Conservation (phyloP, 306 rosid genomes). For the Lagenaria siceraria region DNA sequence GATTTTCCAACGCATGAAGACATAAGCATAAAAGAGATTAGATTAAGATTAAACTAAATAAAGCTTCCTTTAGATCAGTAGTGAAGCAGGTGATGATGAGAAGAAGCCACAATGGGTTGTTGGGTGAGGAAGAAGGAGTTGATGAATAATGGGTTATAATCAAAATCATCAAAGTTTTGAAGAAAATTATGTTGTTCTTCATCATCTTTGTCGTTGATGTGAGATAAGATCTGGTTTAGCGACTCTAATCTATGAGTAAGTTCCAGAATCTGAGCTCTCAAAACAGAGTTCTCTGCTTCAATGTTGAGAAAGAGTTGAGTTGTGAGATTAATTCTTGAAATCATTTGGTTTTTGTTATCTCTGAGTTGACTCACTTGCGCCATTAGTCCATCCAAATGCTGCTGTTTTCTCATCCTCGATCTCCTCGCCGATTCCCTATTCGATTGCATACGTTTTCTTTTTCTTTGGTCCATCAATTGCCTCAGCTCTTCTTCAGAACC, state of each 20-base stretch:
- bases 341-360: conserved; percentile 24
- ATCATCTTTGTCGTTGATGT: conserved; percentile 13
- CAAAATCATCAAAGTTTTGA: conserved; percentile 6
- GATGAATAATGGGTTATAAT: conserved; percentile 27
- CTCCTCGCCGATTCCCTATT: conserved; percentile 53
- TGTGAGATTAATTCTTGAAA: conserved; percentile 21
- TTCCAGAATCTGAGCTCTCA: conserved; percentile 37
- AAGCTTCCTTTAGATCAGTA: background rate
- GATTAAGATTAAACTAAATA: background rate
- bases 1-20: background rate
- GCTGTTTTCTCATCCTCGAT: conserved; percentile 43
- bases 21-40: background rate
- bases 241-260: conserved; percentile 44
- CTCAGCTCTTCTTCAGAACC: conserved; percentile 39
- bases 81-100: conserved; percentile 19
- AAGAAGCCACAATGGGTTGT: conserved; percentile 57
- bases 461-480: conserved; percentile 32
- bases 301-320: conserved; percentile 21
- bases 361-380: conserved; percentile 15
- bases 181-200: background rate
- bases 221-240: conserved; percentile 26
- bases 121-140: conserved; percentile 21
- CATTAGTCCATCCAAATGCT: conserved; percentile 36
- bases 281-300: conserved; percentile 32
- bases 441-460: conserved; percentile 43